These are phyloP conservation scores for Closterium sp. DNA, from an alignment of 139 green algal species.

Conservation along the genomic window DNA sequence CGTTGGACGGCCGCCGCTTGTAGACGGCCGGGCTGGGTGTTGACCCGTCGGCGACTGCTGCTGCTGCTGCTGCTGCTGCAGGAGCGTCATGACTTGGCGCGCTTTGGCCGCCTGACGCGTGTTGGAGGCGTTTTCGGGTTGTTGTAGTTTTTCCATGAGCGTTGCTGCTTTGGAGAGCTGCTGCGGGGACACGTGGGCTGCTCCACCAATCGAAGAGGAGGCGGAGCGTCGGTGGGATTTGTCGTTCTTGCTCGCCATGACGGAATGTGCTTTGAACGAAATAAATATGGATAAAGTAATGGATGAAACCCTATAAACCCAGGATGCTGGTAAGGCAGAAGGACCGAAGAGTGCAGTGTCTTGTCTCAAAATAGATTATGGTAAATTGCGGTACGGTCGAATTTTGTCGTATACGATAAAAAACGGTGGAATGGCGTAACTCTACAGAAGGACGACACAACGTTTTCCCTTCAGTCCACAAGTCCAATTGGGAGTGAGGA, in stretches of 20 bases:
- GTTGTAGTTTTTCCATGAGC: not conserved
- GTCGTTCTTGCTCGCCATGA: not conserved
- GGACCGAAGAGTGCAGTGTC: too few species aligned
- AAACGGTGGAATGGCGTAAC: too few species aligned
- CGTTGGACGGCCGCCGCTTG: not conserved
- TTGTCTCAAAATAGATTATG: too few species aligned
- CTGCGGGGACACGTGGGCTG: not conserved
- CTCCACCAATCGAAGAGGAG: not conserved
- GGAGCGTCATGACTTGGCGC: not conserved
- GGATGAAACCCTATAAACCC: too few species aligned
- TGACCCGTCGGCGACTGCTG: not conserved
- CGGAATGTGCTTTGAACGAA: not conserved
- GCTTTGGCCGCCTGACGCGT: not conserved
- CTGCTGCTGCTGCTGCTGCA: not conserved
- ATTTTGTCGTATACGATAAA: too few species aligned
- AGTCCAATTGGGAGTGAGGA: too few species aligned
- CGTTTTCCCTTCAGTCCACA: too few species aligned
- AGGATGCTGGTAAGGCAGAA: too few species aligned
- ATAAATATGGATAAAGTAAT: not conserved
- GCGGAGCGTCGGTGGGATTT: not conserved
- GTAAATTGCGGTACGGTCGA: too few species aligned
- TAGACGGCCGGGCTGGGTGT: not conserved
- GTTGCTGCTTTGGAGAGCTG: not conserved
- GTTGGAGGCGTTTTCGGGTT: not conserved
- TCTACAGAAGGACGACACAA: too few species aligned